Base-by-base conservation (phyloP, 2,329 filamentous ascomycete genomes). In the Exophiala xenobiotica region DNA sequence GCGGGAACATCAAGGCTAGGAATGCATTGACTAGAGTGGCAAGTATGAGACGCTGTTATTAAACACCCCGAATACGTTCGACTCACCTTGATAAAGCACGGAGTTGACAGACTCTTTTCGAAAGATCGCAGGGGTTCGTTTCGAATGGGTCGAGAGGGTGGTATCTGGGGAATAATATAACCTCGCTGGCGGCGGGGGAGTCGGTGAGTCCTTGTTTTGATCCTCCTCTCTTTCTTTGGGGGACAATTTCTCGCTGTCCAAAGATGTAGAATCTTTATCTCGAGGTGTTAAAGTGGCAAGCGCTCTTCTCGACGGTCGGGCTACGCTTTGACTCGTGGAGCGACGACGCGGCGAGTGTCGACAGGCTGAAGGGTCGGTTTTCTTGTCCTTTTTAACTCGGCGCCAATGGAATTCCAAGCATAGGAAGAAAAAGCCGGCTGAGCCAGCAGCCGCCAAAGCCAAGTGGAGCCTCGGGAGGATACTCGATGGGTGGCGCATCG, bases 281-380 rank as follows among this genome's bases (percentile, higher is more conserved):
- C 38, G 31, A 3, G 44, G 49, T 14, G 27, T 49, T 22, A 38
- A 20, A 12, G 53, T 39, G 6, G 44, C 49, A 22, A 52, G 49
- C n/a, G 45, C 37, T n/a, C n/a, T n/a, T n/a, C n/a, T n/a, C n/a
- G n/a, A 20, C 45, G 35, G 39, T 26, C n/a, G n/a, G 31, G 11
- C 38, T 29, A 3, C 38, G 14, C 27, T 35, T 52, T 16, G 35
- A 22, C 22, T 40, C 4, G 53, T 41, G 8, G 49, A 41, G 23
- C 49, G 46, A 14, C 42, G 42, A 42, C 56, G 33, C 11, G 11
- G 29, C 16, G 22, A 16, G n/a, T 35, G 42, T 23, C 44, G 49
- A 29, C 20, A 20, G 35, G 41, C 26, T 91, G 11, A 26, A n/a
- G 42, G 18, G n/a, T 24, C 27, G 9, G 24, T 12, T 31, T 23